A percentile compares a stretch with the other conserved stretches of the same genome.
Conservation (phyloP, 495 filamentous ascomycete genomes). For the Neurospora sp. region DNA sequence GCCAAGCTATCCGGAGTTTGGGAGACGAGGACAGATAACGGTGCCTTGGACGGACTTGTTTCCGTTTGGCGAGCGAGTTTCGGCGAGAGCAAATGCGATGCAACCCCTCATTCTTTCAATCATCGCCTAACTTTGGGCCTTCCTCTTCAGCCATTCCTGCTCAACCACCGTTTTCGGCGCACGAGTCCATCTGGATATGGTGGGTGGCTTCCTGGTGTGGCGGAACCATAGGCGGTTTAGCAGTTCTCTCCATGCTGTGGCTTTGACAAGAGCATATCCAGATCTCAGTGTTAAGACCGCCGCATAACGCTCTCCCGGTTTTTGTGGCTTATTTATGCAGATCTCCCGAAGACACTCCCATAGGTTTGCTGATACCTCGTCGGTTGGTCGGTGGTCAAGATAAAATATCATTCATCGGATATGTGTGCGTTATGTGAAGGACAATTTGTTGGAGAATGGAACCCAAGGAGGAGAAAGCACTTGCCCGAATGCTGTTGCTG, state of each 20-base stretch:
- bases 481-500: background rate
- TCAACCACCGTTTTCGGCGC: background rate
- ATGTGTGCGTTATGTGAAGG: background rate
- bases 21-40: background rate
- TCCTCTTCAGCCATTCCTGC: background rate
- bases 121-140: background rate
- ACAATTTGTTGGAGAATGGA: background rate
- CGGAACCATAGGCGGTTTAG: background rate
- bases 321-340: background rate
- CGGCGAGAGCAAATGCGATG: background rate
- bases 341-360: background rate
- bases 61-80: background rate
- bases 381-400: background rate
- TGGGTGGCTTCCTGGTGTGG: background rate
- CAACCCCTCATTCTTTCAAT: background rate
- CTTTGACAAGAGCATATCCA: background rate
- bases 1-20: background rate
- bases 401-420: background rate
- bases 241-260: background rate
- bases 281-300: background rate
- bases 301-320: background rate
- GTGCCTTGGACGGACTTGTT: background rate
- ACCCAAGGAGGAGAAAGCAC: background rate
- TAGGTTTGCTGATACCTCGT: background rate
- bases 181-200: background rate